Evolutionary conservation across 148 eudicot species (phyloP).

Genomic region (Fallopia convolvulus): DNA sequence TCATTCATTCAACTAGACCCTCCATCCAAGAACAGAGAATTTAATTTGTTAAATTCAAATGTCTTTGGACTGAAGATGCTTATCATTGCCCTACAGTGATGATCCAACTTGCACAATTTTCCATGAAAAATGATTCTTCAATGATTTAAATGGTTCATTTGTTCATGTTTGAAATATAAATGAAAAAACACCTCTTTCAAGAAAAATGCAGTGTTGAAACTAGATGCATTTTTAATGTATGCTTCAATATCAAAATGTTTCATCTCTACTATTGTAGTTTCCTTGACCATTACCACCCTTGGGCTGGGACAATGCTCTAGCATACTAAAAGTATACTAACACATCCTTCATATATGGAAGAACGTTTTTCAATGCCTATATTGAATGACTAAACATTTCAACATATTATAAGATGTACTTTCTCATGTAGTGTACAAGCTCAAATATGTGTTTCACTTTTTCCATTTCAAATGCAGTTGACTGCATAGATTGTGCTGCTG

Average conservation of each 20-base stretch:
- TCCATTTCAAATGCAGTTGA: slow-evolving; percentile 46
- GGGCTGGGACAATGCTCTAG: not conserved
- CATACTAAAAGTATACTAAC: not conserved
- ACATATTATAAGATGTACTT: too few species aligned
- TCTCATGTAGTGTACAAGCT: too few species aligned
- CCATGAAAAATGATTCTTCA: too few species aligned
- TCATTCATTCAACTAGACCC: not conserved
- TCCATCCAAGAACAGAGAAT: not conserved
- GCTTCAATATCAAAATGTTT: not conserved
- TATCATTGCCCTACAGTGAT: not conserved
- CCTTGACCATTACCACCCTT: too few species aligned
- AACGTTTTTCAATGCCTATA: too few species aligned
- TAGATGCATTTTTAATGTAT: too few species aligned
- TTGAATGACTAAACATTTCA: too few species aligned
- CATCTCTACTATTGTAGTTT: not conserved
- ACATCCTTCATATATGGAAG: too few species aligned
- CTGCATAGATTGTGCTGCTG: slow-evolving; percentile 99
- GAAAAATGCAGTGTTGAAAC: not conserved
- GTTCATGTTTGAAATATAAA: too few species aligned
- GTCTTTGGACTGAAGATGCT: too few species aligned
- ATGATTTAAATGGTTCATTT: too few species aligned
- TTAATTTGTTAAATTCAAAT: not conserved
- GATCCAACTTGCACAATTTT: not conserved
- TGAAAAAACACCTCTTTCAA: not conserved
- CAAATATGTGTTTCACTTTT: not conserved